These are phyloP conservation scores for Trichomonascaceae sp. DNA, from an alignment of 1,139 yeast species.

Conservation along the genomic window DNA sequence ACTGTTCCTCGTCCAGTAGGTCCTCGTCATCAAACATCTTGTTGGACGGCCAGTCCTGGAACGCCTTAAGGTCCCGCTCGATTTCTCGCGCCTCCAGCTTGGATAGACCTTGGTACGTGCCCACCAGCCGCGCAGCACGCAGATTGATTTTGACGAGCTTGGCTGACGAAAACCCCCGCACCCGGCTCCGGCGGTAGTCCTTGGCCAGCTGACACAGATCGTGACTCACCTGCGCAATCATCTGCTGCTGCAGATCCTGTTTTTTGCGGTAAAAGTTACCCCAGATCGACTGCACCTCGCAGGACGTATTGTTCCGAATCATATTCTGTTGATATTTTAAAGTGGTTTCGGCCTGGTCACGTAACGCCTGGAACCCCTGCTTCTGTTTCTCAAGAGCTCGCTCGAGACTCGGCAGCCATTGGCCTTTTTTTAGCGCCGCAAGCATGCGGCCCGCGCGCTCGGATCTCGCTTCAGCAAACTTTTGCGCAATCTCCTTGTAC, in stretches of 20 bases:
- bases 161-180: conserved; percentile 5
- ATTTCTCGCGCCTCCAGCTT: conserved; percentile 9
- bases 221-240: conserved; percentile 11
- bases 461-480: conserved; percentile 18
- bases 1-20: no score
- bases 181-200: conserved; percentile 12
- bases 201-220: conserved; percentile 14
- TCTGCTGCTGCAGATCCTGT: conserved; percentile 14
- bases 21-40: no score
- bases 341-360: conserved; percentile 9
- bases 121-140: conserved; percentile 7
- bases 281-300: conserved; percentile 21
- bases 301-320: conserved; percentile 15
- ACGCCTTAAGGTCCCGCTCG: conserved; percentile 11
- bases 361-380: conserved; percentile 11
- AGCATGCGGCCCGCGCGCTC: conserved; percentile 19
- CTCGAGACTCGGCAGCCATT: conserved; percentile 11
- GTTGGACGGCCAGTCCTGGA: no score
- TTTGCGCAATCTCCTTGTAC: conserved; percentile 18
- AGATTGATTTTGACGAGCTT: conserved; percentile 8
- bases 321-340: conserved; percentile 14
- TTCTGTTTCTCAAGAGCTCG: conserved; percentile 14
- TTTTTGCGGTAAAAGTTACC: conserved; percentile 16
- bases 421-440: conserved; percentile 15
- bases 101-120: conserved; percentile 7